Conservation (phyloP, 345 rosid species). For the Physaria fendleri region DNA sequence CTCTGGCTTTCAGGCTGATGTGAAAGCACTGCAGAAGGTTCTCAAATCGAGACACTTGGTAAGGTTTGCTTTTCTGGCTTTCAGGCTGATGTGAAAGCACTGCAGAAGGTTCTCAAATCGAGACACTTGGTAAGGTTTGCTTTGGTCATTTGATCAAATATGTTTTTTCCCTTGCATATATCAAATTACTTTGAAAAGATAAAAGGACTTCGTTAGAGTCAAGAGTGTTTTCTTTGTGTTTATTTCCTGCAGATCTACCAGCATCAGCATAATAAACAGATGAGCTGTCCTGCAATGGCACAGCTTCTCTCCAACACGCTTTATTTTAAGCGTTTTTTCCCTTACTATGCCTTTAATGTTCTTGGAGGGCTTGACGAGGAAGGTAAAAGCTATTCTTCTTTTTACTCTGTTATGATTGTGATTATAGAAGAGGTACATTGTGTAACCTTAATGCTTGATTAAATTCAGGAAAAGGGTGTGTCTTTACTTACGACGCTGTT, state of each 20-base stretch:
- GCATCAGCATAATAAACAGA: constrained; percentile 97
- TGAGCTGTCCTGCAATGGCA: constrained; percentile 97
- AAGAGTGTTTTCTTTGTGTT: background rate
- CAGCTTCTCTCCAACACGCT: constrained; percentile 96
- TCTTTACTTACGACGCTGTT: constrained; percentile 92
- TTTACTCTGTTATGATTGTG: background rate
- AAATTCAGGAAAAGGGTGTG: constrained; percentile 80
- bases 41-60: constrained; percentile 88
- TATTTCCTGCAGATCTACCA: constrained; percentile 61
- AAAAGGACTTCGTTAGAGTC: background rate
- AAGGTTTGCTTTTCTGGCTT: constrained; percentile 73
- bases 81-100: constrained; percentile 93
- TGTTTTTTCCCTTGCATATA: background rate
- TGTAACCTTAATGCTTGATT: background rate
- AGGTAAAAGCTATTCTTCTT: constrained; percentile 37
- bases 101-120: constrained; percentile 74
- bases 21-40: constrained; percentile 81
- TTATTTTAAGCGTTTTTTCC: constrained; percentile 94
- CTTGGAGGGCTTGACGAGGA: constrained; percentile 91
- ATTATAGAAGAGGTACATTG: background rate
- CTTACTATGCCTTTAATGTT: constrained; percentile 91
- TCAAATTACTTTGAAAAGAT: background rate
- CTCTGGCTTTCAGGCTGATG: constrained; percentile 97
- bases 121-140: constrained; percentile 76
- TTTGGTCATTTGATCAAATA: background rate